Conservation (phyloP, 345 rosid genomes). For the Mercurialis annua region DNA sequence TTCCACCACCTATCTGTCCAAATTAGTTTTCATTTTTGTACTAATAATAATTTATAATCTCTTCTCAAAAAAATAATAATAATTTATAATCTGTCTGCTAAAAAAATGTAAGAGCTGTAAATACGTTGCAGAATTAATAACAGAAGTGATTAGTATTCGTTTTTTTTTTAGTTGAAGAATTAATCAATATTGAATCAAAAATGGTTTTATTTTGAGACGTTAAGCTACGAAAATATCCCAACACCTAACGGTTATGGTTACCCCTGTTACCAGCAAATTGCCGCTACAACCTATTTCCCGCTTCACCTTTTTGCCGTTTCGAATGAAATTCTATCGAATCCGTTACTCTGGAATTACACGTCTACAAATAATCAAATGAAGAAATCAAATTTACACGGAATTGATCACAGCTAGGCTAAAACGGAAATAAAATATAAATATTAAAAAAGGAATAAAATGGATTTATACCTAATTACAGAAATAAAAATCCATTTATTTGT, state of each 20-base stretch:
- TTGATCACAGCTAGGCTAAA: neutral
- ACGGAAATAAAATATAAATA: neutral
- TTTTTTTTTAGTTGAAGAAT: no score
- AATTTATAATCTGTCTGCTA: no score
- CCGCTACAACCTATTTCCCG: neutral
- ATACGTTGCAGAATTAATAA: no score
- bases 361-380: no score
- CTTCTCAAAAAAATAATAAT: no score
- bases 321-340: neutral
- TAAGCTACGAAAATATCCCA: neutral
- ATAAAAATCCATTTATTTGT: conserved; percentile 10
- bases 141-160: no score
- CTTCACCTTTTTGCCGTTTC: neutral
- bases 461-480: conserved; percentile 10
- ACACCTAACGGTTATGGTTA: neutral
- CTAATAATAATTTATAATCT: no score
- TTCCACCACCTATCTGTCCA: no score
- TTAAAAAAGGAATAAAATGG: neutral
- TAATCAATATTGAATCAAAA: no score
- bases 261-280: neutral
- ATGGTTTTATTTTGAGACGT: neutral
- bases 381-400: neutral
- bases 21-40: no score
- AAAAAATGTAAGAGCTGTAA: no score
- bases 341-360: neutral